Evolutionary conservation across 2,329 filamentous ascomycete genomes (phyloP), one percentile per base, ranked within the genome.

Genomic region (Colletotrichum lupini): DNA sequence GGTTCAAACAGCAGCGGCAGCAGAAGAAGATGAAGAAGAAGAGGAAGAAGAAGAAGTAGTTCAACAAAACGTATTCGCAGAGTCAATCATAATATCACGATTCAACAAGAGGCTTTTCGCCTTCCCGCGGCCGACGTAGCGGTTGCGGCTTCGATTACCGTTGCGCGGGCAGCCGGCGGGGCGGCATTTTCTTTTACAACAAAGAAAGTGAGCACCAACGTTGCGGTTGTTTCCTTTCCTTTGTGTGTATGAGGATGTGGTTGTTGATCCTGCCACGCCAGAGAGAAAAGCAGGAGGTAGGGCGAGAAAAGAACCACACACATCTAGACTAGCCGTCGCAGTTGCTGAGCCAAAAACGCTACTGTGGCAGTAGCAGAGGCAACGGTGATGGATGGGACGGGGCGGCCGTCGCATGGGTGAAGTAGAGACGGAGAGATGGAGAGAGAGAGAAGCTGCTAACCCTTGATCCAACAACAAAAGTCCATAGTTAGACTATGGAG

Each of bases 71-170:
- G 37, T 42, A 42, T 42, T 4, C 19, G 42, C 2, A 49, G 19
- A 35, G 30, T 32, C 30, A 49, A 6, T n/a, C 42, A 49, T 19
- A 49, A 49, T 3, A 49, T 49, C 42, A n/a, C 19, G 22, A 22
- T 49, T 49, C 42, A 70, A 35, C 11, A 37, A 65, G 42, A 60
- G 67, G 37, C 42, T 70, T 42, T 35, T 42, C 22, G 61, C 37
- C 26, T 46, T 61, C 24, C 42, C 42, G 53, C 32, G 55, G 55
- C 28, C 67, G 55, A 67, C 42, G 56, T 61, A 60, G 66, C 66
- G 55, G 59, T 65, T 70, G 70, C 66, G 67, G 70, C 67, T 70
- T 55, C 46, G 32, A 55, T 55, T 62, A 53, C 64, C 63, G 69
- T 68, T 73, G 70, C 32, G 60, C 67, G 55, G 66, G 32, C 66